Base-by-base conservation (phyloP, 306 rosid species). In the Oxytropis ochrocephala region DNA sequence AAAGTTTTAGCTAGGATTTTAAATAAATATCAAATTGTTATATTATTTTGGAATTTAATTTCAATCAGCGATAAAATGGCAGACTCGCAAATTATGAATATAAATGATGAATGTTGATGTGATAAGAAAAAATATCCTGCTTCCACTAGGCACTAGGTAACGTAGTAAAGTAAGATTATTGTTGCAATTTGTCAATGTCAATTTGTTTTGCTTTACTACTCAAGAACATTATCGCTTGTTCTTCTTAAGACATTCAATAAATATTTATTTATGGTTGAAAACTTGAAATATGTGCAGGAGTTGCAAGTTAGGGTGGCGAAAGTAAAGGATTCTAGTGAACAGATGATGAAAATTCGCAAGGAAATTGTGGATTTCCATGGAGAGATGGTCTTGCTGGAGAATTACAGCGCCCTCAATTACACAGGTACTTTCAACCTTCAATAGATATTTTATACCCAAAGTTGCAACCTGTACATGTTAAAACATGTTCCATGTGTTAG, bases 361-460 rank as follows among this genome's bases (percentile, higher is more conserved):
- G 99, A 94, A 78, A 94, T 94, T 52, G 99, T 94, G 61, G 99
- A 94, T 82, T 89, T 94, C 72, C 99, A 94, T 1, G 99, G 99
- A 38, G 99, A 94, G 87, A 94, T 94, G 99, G 96, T 94, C 60
- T 80, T 94, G 82, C 84, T 94, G 80, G 99, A 94, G 80, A 94
- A 94, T 59, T 94, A 94, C 46, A 94, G 99, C 35, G 96, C 99
- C 68, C 95, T 94, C 42, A 94, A 94, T 85, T 94, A 94, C 72
- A 94, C 99, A 78, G 99, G 99, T 94, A 72, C 8, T 21, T 16
- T 7, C 62, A 67, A 72, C 43, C 46, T 14, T 68, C 52, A 30
- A 32, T 17, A 30, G 47, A 27, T 47, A 18, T 53, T 53, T 35
- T 63, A 59, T 51, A 24, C 18, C 47, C 6, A 16, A 33, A 32